Percentiles rank a stretch among this genome's conserved stretches.
Conservation (phyloP, 352 stramenopile species). For the Globisporangium nagaii region DNA sequence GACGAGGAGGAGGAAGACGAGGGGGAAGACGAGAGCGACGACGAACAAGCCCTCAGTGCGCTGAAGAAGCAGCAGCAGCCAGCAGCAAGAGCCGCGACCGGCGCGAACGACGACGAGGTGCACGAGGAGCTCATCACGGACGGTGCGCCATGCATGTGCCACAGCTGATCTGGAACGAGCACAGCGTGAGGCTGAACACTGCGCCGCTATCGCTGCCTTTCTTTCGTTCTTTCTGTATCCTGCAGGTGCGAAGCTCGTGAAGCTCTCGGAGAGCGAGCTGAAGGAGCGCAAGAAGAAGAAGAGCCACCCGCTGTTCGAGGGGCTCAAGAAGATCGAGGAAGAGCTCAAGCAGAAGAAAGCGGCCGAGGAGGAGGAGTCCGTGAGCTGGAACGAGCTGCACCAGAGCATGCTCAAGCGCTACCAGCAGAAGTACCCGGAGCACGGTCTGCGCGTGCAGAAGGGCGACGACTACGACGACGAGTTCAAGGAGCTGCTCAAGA, state of each 20-base stretch:
- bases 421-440: constrained; percentile 72
- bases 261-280: constrained; percentile 12
- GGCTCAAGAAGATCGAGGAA: constrained; percentile 66
- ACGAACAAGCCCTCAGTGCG: neutral
- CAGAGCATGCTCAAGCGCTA: constrained; percentile 63
- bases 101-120: constrained; percentile 44
- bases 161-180: neutral
- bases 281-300: constrained; percentile 25
- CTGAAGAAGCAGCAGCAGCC: neutral
- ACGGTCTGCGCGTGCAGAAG: constrained; percentile 44
- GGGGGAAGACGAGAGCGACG: constrained; percentile 23
- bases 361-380: constrained; percentile 33
- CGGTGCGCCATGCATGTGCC: constrained; percentile 28
- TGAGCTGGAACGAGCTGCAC: constrained; percentile 83
- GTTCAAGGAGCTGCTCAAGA: constrained; percentile 75
- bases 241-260: constrained; percentile 36
- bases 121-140: constrained; percentile 68
- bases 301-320: constrained; percentile 69
- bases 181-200: neutral
- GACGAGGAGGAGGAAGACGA: constrained; percentile 42
- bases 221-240: neutral
- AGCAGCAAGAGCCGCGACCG: neutral
- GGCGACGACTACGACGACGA: constrained; percentile 80
- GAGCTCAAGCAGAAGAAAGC: constrained; percentile 58
- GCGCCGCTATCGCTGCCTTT: neutral